Conservation (phyloP, 306 rosid species). For the Casuarina glauca region DNA sequence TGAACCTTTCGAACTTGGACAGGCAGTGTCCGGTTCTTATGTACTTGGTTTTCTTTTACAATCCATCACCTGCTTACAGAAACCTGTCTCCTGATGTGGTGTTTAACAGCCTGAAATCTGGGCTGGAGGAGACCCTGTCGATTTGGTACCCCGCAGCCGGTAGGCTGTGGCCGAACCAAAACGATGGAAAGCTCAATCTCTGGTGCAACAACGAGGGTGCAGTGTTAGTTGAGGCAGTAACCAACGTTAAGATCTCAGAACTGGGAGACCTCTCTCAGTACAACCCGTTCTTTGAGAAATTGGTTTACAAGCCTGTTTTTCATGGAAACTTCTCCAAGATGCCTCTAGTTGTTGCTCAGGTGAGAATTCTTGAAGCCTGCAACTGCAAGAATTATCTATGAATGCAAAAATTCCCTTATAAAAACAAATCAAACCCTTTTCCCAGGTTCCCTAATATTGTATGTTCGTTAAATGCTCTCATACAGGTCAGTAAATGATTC, state of each 20-base stretch:
- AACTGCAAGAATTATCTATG: background rate
- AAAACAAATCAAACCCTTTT: background rate
- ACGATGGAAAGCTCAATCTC: constrained; percentile 55
- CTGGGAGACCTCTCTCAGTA: constrained; percentile 70
- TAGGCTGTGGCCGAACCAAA: constrained; percentile 43
- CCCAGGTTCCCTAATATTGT: background rate
- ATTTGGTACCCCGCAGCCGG: constrained; percentile 74
- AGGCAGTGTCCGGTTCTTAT: constrained; percentile 71
- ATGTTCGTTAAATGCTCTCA: background rate
- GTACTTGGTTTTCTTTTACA: constrained; percentile 70
- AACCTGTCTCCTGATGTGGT: constrained; percentile 42
- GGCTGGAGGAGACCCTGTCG: constrained; percentile 62
- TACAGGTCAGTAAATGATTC: background rate
- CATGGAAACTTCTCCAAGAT: constrained; percentile 55
- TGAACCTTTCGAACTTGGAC: constrained; percentile 70
- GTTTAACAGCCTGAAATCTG: constrained; percentile 49
- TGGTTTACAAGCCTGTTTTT: constrained; percentile 60
- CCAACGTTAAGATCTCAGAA: constrained; percentile 40
- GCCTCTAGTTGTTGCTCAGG: constrained; percentile 84
- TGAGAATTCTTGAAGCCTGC: constrained; percentile 21
- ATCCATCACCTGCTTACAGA: constrained; percentile 3
- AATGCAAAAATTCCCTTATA: background rate
- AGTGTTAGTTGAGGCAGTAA: constrained; percentile 49
- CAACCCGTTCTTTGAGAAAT: constrained; percentile 52
- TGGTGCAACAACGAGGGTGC: constrained; percentile 76